phyloP scores from a whole-genome alignment of 2,329 filamentous ascomycete species.

The Pseudohalonectria lignicola region DNA sequence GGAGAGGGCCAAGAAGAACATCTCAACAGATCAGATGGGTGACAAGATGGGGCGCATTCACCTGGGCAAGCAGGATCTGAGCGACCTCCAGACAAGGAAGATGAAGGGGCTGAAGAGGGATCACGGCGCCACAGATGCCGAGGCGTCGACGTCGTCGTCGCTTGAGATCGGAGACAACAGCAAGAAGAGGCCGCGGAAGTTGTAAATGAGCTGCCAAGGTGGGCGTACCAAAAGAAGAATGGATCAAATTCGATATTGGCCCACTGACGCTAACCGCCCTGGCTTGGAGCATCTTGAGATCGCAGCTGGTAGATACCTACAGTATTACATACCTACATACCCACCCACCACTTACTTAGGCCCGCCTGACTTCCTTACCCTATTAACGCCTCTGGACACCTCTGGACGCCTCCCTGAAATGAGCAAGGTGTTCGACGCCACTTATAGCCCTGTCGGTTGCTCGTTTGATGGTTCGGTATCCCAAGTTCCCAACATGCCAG shows the following conservation, averaged over 20 bases:
- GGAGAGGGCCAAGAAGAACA: conserved; percentile 90
- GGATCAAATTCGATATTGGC: too few species aligned
- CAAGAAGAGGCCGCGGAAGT: background rate
- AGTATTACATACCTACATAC: too few species aligned
- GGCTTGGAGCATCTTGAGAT: background rate
- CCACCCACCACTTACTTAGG: too few species aligned
- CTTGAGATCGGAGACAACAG: background rate
- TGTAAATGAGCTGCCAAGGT: background rate
- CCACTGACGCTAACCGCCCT: too few species aligned
- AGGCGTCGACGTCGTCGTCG: conserved; percentile 20
- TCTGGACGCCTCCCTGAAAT: too few species aligned
- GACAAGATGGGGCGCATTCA: conserved; percentile 96
- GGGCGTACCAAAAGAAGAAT: background rate
- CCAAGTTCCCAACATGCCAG: too few species aligned
- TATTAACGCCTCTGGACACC: too few species aligned
- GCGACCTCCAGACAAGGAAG: conserved; percentile 85
- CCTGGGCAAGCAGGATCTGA: conserved; percentile 79
- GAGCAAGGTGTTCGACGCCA: too few species aligned
- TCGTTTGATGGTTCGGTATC: too few species aligned
- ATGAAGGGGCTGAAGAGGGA: conserved; percentile 97
- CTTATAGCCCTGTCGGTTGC: too few species aligned
- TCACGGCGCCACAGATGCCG: conserved; percentile 45
- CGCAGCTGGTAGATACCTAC: too few species aligned
- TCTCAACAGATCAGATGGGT: conserved; percentile 80
- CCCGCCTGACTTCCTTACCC: too few species aligned